Percentiles rank a stretch among this genome's conserved stretches.
phyloP scores from a whole-genome alignment of 2,329 filamentous ascomycete species.

The Grosmannia penicillata region DNA sequence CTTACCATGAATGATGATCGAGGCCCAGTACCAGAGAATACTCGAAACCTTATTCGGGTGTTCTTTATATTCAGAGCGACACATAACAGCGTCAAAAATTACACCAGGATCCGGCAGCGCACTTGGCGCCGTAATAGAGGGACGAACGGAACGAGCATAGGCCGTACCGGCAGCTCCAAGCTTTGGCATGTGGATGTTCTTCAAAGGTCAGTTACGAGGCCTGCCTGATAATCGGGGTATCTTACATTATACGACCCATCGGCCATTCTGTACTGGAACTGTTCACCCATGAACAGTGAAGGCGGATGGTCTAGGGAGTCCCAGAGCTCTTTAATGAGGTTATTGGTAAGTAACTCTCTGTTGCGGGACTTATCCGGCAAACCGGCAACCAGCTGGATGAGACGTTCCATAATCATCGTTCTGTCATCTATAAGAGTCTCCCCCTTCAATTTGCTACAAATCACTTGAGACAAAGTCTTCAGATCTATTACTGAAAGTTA shows the following conservation, averaged over 20 bases:
- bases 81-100: slow-evolving; percentile 50
- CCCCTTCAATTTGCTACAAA: slow-evolving; percentile 48
- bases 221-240: background rate
- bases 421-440: slow-evolving; percentile 55
- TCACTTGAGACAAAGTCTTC: slow-evolving; percentile 42
- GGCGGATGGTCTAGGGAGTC: slow-evolving; percentile 59
- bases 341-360: slow-evolving; percentile 47
- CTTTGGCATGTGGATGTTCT: slow-evolving; percentile 50
- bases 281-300: slow-evolving; percentile 44
- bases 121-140: slow-evolving; percentile 42
- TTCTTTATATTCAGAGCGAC: slow-evolving; percentile 31
- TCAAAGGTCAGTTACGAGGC: background rate
- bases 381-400: slow-evolving; percentile 54
- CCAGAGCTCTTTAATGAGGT: slow-evolving; percentile 57
- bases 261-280: slow-evolving; percentile 50
- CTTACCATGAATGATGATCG: slow-evolving; percentile 55
- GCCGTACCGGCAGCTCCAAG: slow-evolving; percentile 52
- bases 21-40: slow-evolving; percentile 58
- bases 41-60: slow-evolving; percentile 62
- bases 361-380: slow-evolving; percentile 48
- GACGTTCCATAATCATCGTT: slow-evolving; percentile 61
- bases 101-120: slow-evolving; percentile 52
- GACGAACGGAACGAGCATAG: slow-evolving; percentile 51
- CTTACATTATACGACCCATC: slow-evolving; percentile 55
- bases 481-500: background rate